phyloP scores from a whole-genome alignment of 2,329 filamentous ascomycete genomes.

The Fragosphaeria purpurea region DNA sequence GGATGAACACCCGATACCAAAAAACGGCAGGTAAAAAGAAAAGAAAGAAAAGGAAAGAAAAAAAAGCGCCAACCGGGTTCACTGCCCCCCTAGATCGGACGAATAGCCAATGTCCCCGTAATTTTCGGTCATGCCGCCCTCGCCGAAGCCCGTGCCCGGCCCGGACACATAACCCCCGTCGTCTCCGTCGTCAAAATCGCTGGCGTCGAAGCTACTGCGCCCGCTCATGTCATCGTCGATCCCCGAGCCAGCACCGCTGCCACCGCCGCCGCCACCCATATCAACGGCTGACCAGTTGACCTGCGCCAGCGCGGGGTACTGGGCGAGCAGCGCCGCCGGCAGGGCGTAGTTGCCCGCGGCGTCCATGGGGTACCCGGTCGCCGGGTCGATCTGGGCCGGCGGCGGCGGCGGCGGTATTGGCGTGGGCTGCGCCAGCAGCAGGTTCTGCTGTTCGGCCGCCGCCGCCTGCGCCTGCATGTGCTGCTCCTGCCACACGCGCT shows the following conservation, averaged over 20 bases:
- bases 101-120: conserved; percentile 45
- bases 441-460: conserved; percentile 40
- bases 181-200: conserved; percentile 66
- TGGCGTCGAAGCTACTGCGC: conserved; percentile 71
- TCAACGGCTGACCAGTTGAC: conserved; percentile 67
- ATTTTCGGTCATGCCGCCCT: conserved; percentile 44
- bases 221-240: conserved; percentile 69
- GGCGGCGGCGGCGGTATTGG: neutral
- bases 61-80: neutral
- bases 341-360: conserved; percentile 52
- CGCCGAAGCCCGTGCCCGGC: conserved; percentile 49
- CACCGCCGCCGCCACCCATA: conserved; percentile 27
- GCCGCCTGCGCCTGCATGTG: conserved; percentile 46
- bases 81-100: conserved; percentile 42
- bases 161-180: conserved; percentile 58
- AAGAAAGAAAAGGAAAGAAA: neutral
- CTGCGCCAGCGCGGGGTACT: conserved; percentile 86
- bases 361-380: conserved; percentile 48
- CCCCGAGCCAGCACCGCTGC: conserved; percentile 56
- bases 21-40: neutral
- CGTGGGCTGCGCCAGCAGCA: conserved; percentile 38
- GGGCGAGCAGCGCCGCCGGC: conserved; percentile 79
- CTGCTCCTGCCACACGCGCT: conserved; percentile 65
- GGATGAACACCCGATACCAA: neutral
- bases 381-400: conserved; percentile 49